phyloP scores from a whole-genome alignment of 768 basidiomycete species.

The Pulveroboletus sp. region DNA sequence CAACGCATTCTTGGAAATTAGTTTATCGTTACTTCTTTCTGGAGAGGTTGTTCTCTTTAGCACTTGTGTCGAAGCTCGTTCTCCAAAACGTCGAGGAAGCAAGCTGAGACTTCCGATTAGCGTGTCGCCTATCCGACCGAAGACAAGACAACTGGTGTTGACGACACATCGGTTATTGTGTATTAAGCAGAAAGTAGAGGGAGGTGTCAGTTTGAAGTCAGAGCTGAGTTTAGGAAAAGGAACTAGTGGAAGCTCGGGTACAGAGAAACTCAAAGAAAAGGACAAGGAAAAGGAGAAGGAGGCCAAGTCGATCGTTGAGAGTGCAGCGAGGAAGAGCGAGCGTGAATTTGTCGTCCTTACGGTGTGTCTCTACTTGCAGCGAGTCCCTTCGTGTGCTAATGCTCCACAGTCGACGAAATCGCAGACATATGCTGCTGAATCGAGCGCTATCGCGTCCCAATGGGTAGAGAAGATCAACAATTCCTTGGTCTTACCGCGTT shows the following conservation, averaged over 20 bases:
- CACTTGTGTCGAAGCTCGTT: slow-evolving; percentile 50
- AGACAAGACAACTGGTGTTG: slow-evolving; percentile 51
- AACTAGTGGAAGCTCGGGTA: slow-evolving; percentile 2
- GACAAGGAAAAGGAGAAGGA: slow-evolving; percentile 47
- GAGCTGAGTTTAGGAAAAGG: slow-evolving; percentile 42
- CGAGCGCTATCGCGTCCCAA: slow-evolving; percentile 28
- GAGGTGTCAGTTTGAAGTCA: slow-evolving; percentile 42
- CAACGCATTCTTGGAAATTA: slow-evolving; percentile 9
- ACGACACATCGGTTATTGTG: slow-evolving; percentile 56
- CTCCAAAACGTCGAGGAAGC: slow-evolving; percentile 53
- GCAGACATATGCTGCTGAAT: slow-evolving; percentile 39
- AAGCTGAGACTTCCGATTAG: slow-evolving; percentile 48
- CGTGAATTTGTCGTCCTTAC: slow-evolving; percentile 59
- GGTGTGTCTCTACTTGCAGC: slow-evolving; percentile 34
- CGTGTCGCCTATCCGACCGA: slow-evolving; percentile 44
- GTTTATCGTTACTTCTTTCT: slow-evolving; percentile 36
- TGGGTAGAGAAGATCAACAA: slow-evolving; percentile 41
- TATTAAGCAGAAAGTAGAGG: slow-evolving; percentile 42
- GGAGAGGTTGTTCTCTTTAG: slow-evolving; percentile 48
- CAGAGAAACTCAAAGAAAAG: slow-evolving; percentile 23
- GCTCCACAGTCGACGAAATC: slow-evolving; percentile 41
- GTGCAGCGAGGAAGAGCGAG: slow-evolving; percentile 50
- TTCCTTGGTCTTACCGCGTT: slow-evolving; percentile 20
- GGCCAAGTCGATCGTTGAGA: slow-evolving; percentile 38
- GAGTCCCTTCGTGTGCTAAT: neutral